These are phyloP conservation scores for Diatrype stigma DNA, from an alignment of 2,329 filamentous ascomycete genomes.

Conservation along the genomic window DNA sequence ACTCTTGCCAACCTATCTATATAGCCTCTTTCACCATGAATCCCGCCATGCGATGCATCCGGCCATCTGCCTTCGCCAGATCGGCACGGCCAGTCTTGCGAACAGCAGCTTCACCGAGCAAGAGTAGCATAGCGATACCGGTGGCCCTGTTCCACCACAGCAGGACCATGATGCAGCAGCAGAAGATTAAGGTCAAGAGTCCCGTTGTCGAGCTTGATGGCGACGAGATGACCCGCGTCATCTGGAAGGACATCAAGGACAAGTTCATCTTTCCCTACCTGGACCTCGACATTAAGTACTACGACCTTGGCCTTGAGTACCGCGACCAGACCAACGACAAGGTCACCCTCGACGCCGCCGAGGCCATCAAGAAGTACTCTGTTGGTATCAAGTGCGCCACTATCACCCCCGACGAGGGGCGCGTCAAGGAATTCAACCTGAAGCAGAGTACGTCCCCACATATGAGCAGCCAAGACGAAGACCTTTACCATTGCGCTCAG, in stretches of 20 bases:
- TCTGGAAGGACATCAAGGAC: conserved; percentile 99
- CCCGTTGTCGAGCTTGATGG: conserved; percentile 97
- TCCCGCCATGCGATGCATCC: conserved; percentile 22
- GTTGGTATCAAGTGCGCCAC: conserved; percentile 99
- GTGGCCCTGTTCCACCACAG: conserved; percentile 30
- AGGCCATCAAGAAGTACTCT: conserved; percentile 98
- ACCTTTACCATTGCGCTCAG: neutral
- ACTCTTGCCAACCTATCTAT: neutral
- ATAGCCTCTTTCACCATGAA: conserved; percentile 21
- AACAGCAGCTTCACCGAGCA: conserved; percentile 9
- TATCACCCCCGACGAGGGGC: conserved; percentile 95
- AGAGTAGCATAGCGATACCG: conserved; percentile 22
- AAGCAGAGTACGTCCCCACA: conserved; percentile 75
- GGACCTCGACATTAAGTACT: conserved; percentile 97
- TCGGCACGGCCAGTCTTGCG: conserved; percentile 21
- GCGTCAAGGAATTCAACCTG: conserved; percentile 96
- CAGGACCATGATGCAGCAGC: conserved; percentile 52
- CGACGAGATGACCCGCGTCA: conserved; percentile 95
- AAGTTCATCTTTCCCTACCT: conserved; percentile 97
- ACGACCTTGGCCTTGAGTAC: conserved; percentile 89
- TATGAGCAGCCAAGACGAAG: neutral
- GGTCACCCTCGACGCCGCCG: conserved; percentile 90
- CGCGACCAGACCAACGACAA: conserved; percentile 94
- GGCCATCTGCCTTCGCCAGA: conserved; percentile 23
- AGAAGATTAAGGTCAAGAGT: conserved; percentile 99